Base-by-base conservation (phyloP, 2,329 filamentous ascomycete genomes). In the Claviceps sp. region DNA sequence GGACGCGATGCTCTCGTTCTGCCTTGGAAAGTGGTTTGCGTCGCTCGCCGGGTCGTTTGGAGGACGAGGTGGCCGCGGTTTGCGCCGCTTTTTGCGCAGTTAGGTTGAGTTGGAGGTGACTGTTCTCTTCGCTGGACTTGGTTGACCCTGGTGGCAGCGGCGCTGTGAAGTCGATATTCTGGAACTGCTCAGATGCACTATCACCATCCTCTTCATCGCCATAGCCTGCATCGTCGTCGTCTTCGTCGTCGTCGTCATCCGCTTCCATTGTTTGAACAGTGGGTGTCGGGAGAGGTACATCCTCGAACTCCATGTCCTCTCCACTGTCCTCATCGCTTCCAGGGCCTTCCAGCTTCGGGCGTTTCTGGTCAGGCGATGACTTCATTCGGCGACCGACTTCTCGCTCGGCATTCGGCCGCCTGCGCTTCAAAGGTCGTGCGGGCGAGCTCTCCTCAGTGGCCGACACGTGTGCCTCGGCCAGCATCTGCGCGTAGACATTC, bases 1-100 rank as follows among this genome's bases (percentile, higher is more conserved):
- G 78, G 34, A 93, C 65, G 20, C 90, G 80, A 14, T 65, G 69
- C 44, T 68, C 67, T 55, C 71, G 77, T 58, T 83, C 79, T 20
- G 72, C 72, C 55, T 71, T 76, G 24, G 66, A 77, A 3, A 81
- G 67, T 2, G 75, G 72, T 59, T 75, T 81, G 49, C 74, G 72
- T 47, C 74, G 69, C 24, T 74, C 70, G 0, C 55, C 60, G 1
- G 55, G 55, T 41, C 61, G 63, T 48, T 65, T 68, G 44, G 56
- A 42, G 48, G 63, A 51, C 22, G 63, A 58, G 43, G 59, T 58
- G 2, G 66, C 64, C 2, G 65, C 59, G 56, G 69, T 63, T 34
- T 76, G 73, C 2, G 70, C 70, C 2, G 65, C 59, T 56, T 69
- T 63, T 34, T 76, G 73, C 2, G 70, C 70, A 2, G 75, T 73